Conservation (phyloP, 1,139 yeast species). For the Meyerozyma carpophila region DNA sequence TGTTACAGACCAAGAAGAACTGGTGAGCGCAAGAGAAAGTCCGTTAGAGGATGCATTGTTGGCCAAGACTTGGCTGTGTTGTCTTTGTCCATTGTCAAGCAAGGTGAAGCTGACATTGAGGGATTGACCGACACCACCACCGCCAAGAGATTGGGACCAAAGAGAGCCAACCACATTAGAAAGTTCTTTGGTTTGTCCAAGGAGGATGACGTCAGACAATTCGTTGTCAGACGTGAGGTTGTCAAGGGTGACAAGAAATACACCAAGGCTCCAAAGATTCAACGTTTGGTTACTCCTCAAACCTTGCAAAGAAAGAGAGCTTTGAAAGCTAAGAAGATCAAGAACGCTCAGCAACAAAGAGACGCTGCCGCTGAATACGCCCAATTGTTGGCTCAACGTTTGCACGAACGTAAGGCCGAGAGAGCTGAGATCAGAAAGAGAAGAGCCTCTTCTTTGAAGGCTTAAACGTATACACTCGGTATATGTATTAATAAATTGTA, state of each 20-base stretch:
- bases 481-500: conserved; percentile 10
- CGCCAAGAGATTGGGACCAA: conserved; percentile 99
- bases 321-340: conserved; percentile 87
- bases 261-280: conserved; percentile 99
- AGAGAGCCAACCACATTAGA: conserved; percentile 99
- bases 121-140: conserved; percentile 93
- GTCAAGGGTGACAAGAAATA: conserved; percentile 97
- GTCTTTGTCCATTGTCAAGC: conserved; percentile 90
- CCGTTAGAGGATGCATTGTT: conserved; percentile 99
- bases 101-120: conserved; percentile 92
- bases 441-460: conserved; percentile 98
- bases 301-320: conserved; percentile 99
- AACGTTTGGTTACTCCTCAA: conserved; percentile 99
- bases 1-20: conserved; percentile 99
- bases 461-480: conserved; percentile 30
- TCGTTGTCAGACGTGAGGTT: conserved; percentile 97
- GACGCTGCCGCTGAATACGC: conserved; percentile 99
- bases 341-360: conserved; percentile 98
- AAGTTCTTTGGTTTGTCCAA: conserved; percentile 98
- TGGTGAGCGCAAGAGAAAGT: conserved; percentile 99
- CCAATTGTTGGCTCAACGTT: conserved; percentile 96
- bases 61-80: conserved; percentile 96
- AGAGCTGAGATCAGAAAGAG: conserved; percentile 97
- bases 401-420: conserved; percentile 97
- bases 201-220: conserved; percentile 87